phyloP scores from a whole-genome alignment of 495 filamentous ascomycete genomes.

The Xylaria venustula region DNA sequence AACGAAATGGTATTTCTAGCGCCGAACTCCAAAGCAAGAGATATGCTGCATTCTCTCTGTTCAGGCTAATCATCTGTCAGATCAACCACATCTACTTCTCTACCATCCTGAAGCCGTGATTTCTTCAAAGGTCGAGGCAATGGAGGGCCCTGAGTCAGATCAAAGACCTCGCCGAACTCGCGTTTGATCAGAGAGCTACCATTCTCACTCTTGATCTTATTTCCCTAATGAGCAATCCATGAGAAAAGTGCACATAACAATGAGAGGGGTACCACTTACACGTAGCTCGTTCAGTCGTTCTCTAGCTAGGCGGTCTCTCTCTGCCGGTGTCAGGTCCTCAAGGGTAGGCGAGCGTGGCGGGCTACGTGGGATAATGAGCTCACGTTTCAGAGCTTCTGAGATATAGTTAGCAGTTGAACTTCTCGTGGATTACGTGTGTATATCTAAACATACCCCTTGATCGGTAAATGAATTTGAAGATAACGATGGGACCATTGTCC shows the following conservation, averaged over 20 bases:
- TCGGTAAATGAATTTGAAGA: slow-evolving; percentile 31
- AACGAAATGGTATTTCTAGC: not conserved
- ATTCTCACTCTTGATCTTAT: slow-evolving; percentile 9
- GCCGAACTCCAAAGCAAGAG: not conserved
- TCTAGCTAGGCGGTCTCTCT: slow-evolving; percentile 19
- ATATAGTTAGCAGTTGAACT: not conserved
- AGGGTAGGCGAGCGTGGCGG: slow-evolving; percentile 21
- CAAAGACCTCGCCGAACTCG: slow-evolving; percentile 15
- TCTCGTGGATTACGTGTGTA: not conserved
- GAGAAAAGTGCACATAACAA: not conserved
- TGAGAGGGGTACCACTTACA: slow-evolving; percentile 1
- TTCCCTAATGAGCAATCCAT: not conserved
- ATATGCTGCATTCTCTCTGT: not conserved
- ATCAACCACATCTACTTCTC: slow-evolving; percentile 11
- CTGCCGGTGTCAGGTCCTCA: slow-evolving; percentile 8
- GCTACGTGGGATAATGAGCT: slow-evolving; percentile 32
- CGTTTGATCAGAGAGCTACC: slow-evolving; percentile 13
- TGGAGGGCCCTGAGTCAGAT: slow-evolving; percentile 5
- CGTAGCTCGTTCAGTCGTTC: slow-evolving; percentile 23
- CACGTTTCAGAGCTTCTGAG: slow-evolving; percentile 27
- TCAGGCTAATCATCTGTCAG: slow-evolving; percentile 14
- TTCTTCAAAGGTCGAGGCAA: slow-evolving; percentile 7
- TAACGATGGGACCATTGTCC: slow-evolving; percentile 22
- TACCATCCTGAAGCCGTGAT: not conserved
- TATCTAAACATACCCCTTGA: slow-evolving; percentile 24